Conservation (phyloP, 23 red algal species). For the Agarophyton chilense region DNA sequence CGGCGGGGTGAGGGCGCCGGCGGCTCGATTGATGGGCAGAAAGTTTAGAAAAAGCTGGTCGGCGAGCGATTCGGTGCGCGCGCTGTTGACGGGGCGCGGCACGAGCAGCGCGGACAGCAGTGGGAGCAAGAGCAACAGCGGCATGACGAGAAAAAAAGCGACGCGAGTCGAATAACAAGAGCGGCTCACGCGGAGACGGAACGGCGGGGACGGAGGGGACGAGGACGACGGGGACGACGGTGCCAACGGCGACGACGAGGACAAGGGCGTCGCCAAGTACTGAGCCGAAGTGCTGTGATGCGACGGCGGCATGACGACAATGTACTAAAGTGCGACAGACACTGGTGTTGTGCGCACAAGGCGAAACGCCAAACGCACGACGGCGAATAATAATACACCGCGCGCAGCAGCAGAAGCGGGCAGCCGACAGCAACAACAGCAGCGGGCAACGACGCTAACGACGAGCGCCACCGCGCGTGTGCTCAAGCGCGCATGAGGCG, state of each 20-base stretch:
- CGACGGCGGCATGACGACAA: too few relatives aligned
- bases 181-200: too few relatives aligned
- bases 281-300: too few relatives aligned
- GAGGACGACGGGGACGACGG: not conserved
- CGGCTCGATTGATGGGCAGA: slow-evolving; percentile 28
- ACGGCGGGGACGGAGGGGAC: not conserved
- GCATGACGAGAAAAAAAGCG: not conserved
- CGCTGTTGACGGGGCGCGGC: not conserved
- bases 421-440: too few relatives aligned
- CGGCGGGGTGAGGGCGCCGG: slow-evolving; percentile 32
- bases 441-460: too few relatives aligned
- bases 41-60: slow-evolving; percentile 15
- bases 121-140: not conserved
- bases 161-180: too few relatives aligned
- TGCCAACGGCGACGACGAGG: not conserved
- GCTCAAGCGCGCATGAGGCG: too few relatives aligned
- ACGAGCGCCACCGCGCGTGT: too few relatives aligned
- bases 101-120: not conserved
- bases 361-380: not conserved
- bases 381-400: too few relatives aligned
- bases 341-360: too few relatives aligned
- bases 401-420: too few relatives aligned
- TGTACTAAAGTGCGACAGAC: too few relatives aligned
- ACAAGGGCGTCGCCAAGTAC: not conserved
- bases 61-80: slow-evolving; percentile 4